Base-by-base conservation (phyloP, 352 stramenopile genomes). In the Aphanomyces stellatus region DNA sequence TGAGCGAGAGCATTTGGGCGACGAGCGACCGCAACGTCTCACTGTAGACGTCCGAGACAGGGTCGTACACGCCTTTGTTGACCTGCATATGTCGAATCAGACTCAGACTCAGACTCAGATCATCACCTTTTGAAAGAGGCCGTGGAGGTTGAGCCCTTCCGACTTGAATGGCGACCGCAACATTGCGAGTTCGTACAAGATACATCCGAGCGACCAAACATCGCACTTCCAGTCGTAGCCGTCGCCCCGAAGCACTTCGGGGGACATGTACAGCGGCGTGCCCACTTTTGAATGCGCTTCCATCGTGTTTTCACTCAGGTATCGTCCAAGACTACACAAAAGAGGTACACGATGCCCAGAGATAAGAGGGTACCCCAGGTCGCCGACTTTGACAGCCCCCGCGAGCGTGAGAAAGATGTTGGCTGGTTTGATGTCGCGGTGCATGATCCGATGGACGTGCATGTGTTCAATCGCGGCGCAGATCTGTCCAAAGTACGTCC, bases 151-250 rank as follows among this genome's bases (percentile, higher is more conserved):
- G 24, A 98, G 75, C 0, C 88, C 90, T 65, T 97, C 89, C 5
- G 80, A 82, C 65, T 97, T 98, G 72, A 98, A 98, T 13, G 95
- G 95, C 22, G 91, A 97, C 2, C 85, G 81, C 13, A 98, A 81
- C 87, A 96, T 96, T 5, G 90, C 90, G 3, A 98, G 77, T 72
- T 98, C 95, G 72, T 98, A 98, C 30, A 98, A 78, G 53, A 98
- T 90, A 68, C 95, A 98, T 3, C 95, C 95, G 37, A 98, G 79
- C 33, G 78, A 93, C 95, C 95, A 98, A 3, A 98, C 87, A 71
- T 98, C 95, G 62, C 84, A 96, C 71, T 97, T 98, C 87, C 87
- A 97, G 69, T 97, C 90, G 72, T 98, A 98, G 25, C 88, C 87
- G 56, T 96, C 84, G 17, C 94, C 93, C 2, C 88, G 82, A 22